phyloP scores from a whole-genome alignment of 176 grass and related monocot species.

The Lolium perenne region DNA sequence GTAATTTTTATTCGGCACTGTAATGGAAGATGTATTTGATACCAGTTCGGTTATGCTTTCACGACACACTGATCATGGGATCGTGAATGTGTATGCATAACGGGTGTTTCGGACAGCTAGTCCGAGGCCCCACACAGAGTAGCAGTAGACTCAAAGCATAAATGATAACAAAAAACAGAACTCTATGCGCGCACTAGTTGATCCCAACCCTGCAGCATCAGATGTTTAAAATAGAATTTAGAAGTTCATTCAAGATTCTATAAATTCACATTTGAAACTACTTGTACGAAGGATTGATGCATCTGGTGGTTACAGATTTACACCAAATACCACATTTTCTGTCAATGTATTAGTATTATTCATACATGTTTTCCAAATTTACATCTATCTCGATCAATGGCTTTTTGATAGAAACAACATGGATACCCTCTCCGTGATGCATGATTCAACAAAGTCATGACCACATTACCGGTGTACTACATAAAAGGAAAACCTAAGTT shows the following conservation, averaged over 20 bases:
- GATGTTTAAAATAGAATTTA: constrained; percentile 17
- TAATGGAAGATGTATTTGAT: no score
- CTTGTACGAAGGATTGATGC: not conserved
- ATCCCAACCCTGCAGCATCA: not conserved
- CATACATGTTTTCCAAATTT: constrained; percentile 13
- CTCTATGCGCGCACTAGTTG: not conserved
- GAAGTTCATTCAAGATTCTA: constrained; percentile 29
- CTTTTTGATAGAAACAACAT: constrained; percentile 1
- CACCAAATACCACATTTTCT: constrained; percentile 9
- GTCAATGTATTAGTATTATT: not conserved
- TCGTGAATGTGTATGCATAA: no score
- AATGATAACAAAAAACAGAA: not conserved
- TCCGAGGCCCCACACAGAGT: no score
- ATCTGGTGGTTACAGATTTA: not conserved
- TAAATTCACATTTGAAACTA: constrained; percentile 27
- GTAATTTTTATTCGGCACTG: no score
- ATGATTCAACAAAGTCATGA: constrained; percentile 1
- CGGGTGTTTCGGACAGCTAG: no score
- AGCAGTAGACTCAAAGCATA: not conserved
- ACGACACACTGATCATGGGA: no score
- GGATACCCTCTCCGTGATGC: not conserved
- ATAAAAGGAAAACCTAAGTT: constrained; percentile 7
- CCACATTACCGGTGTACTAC: not conserved
- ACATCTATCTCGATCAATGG: not conserved
- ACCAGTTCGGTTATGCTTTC: no score